Evolutionary conservation across 371 early-diverging fungal species (phyloP), one percentile per base, ranked within the genome.

Genomic region (Furculomyces boomerangus): DNA sequence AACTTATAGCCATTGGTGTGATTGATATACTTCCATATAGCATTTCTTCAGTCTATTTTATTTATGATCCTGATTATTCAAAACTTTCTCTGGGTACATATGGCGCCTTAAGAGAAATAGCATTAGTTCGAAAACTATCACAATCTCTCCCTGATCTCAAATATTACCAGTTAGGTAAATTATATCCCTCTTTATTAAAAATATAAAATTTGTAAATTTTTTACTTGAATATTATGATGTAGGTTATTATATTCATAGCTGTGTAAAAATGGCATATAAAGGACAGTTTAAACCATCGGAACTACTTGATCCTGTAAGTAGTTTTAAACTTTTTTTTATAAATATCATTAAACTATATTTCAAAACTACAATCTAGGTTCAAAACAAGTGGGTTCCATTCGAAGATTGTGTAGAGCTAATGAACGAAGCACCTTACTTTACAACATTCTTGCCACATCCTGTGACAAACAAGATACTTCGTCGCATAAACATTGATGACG

Each of bases 221-320:
- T n/a, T n/a, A n/a, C n/a, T n/a, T n/a, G n/a, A n/a, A n/a, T n/a
- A n/a, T n/a, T n/a, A n/a, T n/a, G n/a, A n/a, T n/a, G 10, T 90
- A 45, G 93, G 92, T 0, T 92, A 74, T 60, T 93, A 88, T 63
- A 86, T 95, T 35, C 88, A 91, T 49, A 64, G 74, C 3, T 93
- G 93, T 58, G 74, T 72, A 16, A 93, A 96, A 62, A 93, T 96
- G 94, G 67, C 71, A 1, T 95, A 95, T 68, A 96, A 96, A 63
- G 89, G 77, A 2, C 77, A 81, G 30, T 93, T 83, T 64, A 66
- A 74, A 18, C 93, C 94, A 0, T 85, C 89, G 0, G 82, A 83
- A 26, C 64, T 95, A 30, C 64, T 88, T 30, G 88, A 89, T 53
- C 73, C 59, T 27, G 26, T 54, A 2, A 62, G 58, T 22, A 43